phyloP scores from a whole-genome alignment of 139 green algal species.

The Dunaliella primolecta region DNA sequence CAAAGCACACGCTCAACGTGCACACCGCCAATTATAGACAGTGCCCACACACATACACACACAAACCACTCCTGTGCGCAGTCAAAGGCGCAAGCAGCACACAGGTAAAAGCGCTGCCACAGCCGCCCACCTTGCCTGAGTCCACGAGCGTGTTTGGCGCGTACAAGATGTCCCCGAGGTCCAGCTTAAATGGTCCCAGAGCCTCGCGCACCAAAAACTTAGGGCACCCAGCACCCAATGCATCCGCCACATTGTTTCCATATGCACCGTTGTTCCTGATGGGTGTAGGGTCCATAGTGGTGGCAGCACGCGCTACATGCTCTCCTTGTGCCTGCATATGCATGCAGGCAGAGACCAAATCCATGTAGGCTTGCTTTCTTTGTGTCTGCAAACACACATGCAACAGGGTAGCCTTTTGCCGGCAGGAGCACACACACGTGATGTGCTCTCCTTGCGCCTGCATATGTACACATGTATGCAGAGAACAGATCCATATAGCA shows the following conservation, averaged over 20 bases:
- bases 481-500: too few relatives aligned
- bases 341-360: not conserved
- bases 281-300: not conserved
- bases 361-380: too few relatives aligned
- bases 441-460: not conserved
- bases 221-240: not conserved
- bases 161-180: conserved; percentile 65
- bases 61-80: too few relatives aligned
- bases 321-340: not conserved
- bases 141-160: conserved; percentile 57
- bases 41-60: too few relatives aligned
- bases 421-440: too few relatives aligned
- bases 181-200: conserved; percentile 45
- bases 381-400: too few relatives aligned
- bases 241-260: not conserved
- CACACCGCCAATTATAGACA: too few relatives aligned
- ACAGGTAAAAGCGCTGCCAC: too few relatives aligned
- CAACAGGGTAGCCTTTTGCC: too few relatives aligned
- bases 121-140: conserved; percentile 6
- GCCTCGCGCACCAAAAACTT: conserved; percentile 24
- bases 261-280: not conserved
- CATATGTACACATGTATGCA: not conserved
- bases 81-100: too few relatives aligned
- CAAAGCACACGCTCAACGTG: too few relatives aligned
- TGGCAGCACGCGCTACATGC: not conserved